Percentiles rank a stretch among this genome's conserved stretches.
Conservation (phyloP, 1,284 basidiomycete genomes). For the Trichosporon coremiiforme region DNA sequence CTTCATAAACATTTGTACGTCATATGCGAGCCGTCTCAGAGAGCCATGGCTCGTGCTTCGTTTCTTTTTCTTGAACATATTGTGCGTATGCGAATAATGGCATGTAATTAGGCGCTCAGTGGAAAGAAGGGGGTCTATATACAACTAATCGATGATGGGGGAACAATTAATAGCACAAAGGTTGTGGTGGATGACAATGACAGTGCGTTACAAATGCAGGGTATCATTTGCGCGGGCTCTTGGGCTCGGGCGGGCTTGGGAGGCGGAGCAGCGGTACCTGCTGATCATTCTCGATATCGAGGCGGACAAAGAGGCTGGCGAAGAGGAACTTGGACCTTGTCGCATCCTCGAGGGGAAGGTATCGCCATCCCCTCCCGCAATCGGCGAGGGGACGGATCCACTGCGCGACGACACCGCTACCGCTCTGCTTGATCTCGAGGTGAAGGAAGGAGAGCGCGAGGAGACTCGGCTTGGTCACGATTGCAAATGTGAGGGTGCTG, state of each 20-base stretch:
- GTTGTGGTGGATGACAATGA: background rate
- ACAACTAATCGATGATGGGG: background rate
- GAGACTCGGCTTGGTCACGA: constrained; percentile 72
- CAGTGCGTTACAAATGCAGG: background rate
- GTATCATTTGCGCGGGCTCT: constrained; percentile 16
- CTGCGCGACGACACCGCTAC: constrained; percentile 67
- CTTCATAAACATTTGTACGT: background rate
- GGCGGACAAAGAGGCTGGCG: constrained; percentile 76
- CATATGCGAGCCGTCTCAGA: background rate
- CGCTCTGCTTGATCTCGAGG: constrained; percentile 67
- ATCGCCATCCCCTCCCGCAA: constrained; percentile 67
- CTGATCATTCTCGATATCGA: constrained; percentile 13
- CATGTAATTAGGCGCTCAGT: background rate
- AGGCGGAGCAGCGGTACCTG: constrained; percentile 8
- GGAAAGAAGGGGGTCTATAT: background rate
- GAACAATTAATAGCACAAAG: background rate
- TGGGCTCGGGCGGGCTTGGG: constrained; percentile 1
- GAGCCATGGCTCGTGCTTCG: background rate
- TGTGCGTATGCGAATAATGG: background rate
- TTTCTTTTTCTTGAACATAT: background rate
- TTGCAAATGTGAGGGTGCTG: constrained; percentile 68
- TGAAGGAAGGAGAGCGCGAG: constrained; percentile 78
- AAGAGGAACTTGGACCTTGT: constrained; percentile 82
- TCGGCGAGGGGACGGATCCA: constrained; percentile 62
- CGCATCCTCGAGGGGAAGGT: constrained; percentile 79